A percentile compares a stretch with the other conserved stretches of the same genome.
Evolutionary conservation across 2,329 filamentous ascomycete species (phyloP).

Genomic region (Colletotrichum endophyticum): DNA sequence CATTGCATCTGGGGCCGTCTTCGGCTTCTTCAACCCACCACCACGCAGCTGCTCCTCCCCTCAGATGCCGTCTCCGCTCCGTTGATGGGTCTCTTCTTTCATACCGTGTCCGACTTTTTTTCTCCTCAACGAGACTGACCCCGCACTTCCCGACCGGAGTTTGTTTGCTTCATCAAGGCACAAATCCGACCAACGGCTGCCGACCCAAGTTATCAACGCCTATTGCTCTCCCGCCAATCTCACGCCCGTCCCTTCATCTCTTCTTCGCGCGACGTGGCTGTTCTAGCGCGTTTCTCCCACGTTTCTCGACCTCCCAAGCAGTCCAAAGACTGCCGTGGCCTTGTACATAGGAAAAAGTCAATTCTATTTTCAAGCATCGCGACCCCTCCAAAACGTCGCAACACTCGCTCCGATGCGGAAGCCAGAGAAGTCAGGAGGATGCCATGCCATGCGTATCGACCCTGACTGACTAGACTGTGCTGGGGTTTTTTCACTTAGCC

Average conservation of each 20-base stretch:
- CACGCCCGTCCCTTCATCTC: neutral
- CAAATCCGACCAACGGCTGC: neutral
- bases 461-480: slow-evolving; percentile 1
- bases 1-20: slow-evolving; percentile 16
- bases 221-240: neutral
- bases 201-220: neutral
- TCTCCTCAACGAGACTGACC: neutral
- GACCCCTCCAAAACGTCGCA: neutral
- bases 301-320: neutral
- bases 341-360: neutral
- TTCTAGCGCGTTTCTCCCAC: slow-evolving; percentile 4
- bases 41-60: neutral
- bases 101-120: neutral
- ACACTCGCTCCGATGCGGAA: neutral
- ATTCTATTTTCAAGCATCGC: neutral
- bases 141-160: neutral
- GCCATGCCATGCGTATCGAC: neutral
- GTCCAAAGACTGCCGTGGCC: neutral
- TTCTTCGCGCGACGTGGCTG: neutral
- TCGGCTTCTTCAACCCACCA: slow-evolving; percentile 22
- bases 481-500: neutral
- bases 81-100: neutral
- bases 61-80: neutral
- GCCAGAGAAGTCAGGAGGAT: neutral
- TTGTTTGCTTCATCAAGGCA: neutral